Conservation (phyloP, 1,139 yeast species). For the Zygotorulaspora mrakii region DNA sequence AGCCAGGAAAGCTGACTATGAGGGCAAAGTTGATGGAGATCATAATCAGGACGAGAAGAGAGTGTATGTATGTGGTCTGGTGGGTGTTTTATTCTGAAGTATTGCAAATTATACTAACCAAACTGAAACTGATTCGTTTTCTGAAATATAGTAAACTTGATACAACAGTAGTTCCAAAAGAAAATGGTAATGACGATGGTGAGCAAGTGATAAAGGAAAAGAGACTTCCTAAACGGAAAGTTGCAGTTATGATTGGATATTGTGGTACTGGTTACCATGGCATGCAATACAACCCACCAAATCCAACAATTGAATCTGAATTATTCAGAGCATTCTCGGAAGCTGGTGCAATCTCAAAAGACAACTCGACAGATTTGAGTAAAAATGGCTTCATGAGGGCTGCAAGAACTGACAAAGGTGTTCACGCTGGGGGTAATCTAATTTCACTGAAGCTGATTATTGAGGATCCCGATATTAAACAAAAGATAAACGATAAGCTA, state of each 20-base stretch:
- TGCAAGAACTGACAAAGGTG: conserved; percentile 98
- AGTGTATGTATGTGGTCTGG: conserved; percentile 61
- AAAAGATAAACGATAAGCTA: conserved; percentile 65
- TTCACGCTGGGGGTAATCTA: conserved; percentile 97
- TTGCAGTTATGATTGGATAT: conserved; percentile 90
- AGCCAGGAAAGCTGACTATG: conserved; percentile 43
- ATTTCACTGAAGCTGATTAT: conserved; percentile 82
- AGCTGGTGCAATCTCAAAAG: conserved; percentile 88
- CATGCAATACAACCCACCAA: conserved; percentile 91
- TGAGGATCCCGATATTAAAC: conserved; percentile 75
- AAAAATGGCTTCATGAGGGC: conserved; percentile 92
- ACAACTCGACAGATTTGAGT: conserved; percentile 84
- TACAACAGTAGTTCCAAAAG: conserved; percentile 15
- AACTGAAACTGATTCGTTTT: conserved; percentile 1
- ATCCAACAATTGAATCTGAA: conserved; percentile 89
- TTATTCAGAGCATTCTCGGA: conserved; percentile 76
- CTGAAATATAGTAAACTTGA: conserved; percentile 13
- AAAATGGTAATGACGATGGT: conserved; percentile 56
- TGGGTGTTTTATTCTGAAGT: no score
- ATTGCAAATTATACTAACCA: conserved; percentile 3
- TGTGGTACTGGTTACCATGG: conserved; percentile 99
- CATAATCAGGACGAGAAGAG: conserved; percentile 31
- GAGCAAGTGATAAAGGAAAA: conserved; percentile 47
- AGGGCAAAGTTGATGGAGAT: conserved; percentile 36
- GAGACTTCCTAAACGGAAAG: conserved; percentile 53